phyloP scores from a whole-genome alignment of 208 protist species.

The Crithidia expoeki region DNA sequence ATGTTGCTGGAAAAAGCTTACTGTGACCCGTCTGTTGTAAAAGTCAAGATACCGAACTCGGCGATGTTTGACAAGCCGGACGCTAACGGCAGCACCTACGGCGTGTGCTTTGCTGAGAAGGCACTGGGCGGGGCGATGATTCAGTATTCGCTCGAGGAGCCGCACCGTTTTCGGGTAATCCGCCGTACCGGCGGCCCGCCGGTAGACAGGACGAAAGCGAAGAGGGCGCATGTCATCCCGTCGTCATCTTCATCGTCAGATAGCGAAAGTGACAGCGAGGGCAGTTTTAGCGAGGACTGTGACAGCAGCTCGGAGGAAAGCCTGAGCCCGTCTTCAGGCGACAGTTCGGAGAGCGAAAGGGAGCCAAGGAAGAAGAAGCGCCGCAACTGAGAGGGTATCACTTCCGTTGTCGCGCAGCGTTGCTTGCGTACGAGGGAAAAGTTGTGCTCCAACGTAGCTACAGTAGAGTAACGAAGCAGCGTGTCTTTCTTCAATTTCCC shows the following conservation, averaged over 20 bases:
- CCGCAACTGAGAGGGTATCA: neutral
- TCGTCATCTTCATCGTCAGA: too few species aligned
- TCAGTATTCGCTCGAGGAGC: conserved; percentile 53
- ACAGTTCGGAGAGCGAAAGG: conserved; percentile 12
- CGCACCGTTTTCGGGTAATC: conserved; percentile 39
- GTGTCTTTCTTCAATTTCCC: too few species aligned
- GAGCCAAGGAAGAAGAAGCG: conserved; percentile 6
- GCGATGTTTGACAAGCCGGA: conserved; percentile 29
- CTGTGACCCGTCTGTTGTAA: conserved; percentile 18
- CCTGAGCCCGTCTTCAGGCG: conserved; percentile 2
- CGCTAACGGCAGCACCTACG: conserved; percentile 40
- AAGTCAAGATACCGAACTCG: conserved; percentile 39
- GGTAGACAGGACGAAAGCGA: conserved; percentile 37
- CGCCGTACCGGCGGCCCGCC: conserved; percentile 36
- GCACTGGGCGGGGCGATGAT: conserved; percentile 52
- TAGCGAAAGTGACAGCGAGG: conserved; percentile 27
- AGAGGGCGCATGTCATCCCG: conserved; percentile 38
- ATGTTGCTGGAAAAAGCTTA: conserved; percentile 62
- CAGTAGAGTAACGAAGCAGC: neutral
- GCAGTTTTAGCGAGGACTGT: conserved; percentile 26
- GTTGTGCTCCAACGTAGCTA: too few species aligned
- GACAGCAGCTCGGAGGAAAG: conserved; percentile 27
- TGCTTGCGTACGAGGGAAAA: too few species aligned
- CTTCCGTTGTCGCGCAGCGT: neutral
- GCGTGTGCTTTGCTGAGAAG: conserved; percentile 60